A percentile compares a stretch with the other conserved stretches of the same genome.
Conservation (phyloP, 2,329 filamentous ascomycete genomes). For the Coleophoma cylindrospora region DNA sequence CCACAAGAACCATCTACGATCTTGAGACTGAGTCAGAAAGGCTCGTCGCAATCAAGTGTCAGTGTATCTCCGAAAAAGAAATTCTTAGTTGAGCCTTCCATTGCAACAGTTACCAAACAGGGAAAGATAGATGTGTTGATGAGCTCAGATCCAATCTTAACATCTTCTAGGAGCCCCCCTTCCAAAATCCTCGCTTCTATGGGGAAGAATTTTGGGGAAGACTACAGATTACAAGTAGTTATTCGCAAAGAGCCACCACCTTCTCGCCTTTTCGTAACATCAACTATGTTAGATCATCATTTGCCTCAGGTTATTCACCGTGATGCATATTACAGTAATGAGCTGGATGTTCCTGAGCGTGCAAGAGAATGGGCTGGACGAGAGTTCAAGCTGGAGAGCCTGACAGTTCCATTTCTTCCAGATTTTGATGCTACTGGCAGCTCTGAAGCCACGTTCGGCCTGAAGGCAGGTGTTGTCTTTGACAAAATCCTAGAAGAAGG, state of each 20-base stretch:
- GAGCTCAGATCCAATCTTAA: too few species aligned
- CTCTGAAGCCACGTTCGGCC: slow-evolving; percentile 49
- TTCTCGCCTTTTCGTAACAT: slow-evolving; percentile 39
- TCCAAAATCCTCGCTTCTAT: too few species aligned
- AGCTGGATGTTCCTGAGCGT: slow-evolving; percentile 74
- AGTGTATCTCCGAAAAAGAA: slow-evolving; percentile 28
- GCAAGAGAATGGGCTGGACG: slow-evolving; percentile 80
- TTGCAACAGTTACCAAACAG: not conserved
- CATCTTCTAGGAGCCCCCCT: too few species aligned
- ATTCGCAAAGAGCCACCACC: slow-evolving; percentile 28
- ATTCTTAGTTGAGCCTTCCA: slow-evolving; percentile 27
- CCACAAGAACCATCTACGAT: slow-evolving; percentile 59
- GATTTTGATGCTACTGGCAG: slow-evolving; percentile 64
- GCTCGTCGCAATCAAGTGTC: slow-evolving; percentile 43
- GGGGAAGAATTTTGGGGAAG: too few species aligned
- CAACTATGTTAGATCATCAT: slow-evolving; percentile 51
- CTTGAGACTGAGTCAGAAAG: slow-evolving; percentile 62
- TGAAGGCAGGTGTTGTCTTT: slow-evolving; percentile 38
- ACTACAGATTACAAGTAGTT: too few species aligned
- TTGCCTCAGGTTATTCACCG: slow-evolving; percentile 73
- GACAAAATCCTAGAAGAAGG: slow-evolving; percentile 48
- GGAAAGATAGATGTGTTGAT: too few species aligned
- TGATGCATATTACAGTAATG: slow-evolving; percentile 79
- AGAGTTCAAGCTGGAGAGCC: slow-evolving; percentile 74
- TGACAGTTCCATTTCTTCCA: slow-evolving; percentile 73